Conservation (phyloP, 2,329 filamentous ascomycete species). For the Alternaria alternata region DNA sequence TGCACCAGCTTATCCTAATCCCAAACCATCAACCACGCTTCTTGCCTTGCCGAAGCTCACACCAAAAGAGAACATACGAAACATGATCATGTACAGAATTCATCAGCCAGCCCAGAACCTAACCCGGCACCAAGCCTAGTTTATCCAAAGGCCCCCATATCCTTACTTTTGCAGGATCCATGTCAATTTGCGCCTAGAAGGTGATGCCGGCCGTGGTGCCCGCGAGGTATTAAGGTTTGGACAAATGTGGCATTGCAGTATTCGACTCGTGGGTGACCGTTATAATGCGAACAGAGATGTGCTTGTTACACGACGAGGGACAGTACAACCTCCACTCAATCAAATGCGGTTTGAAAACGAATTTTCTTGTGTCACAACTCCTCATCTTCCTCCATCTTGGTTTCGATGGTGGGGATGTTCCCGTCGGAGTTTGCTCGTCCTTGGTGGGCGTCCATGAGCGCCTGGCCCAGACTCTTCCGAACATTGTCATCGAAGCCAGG, state of each 20-base stretch:
- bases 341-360: slow-evolving; percentile 36
- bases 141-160: not conserved
- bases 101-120: not conserved
- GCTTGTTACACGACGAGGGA: not conserved
- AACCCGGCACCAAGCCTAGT: not conserved
- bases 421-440: slow-evolving; percentile 46
- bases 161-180: not conserved
- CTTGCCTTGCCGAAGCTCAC: slow-evolving; percentile 1
- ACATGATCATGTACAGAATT: slow-evolving; percentile 5
- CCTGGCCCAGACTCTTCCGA: slow-evolving; percentile 48
- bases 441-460: slow-evolving; percentile 41
- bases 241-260: not conserved
- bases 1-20: not conserved
- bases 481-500: slow-evolving; percentile 58
- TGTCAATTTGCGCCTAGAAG: slow-evolving; percentile 1
- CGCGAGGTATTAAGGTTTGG: slow-evolving; percentile 1
- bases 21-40: not conserved
- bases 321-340: not conserved
- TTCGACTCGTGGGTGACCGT: not conserved
- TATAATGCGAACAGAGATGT: slow-evolving; percentile 3
- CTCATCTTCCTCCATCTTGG: slow-evolving; percentile 54
- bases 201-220: not conserved
- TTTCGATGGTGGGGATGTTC: slow-evolving; percentile 38
- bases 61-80: slow-evolving; percentile 4
- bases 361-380: slow-evolving; percentile 52